Evolutionary conservation across 2,329 filamentous ascomycete genomes (phyloP).

Genomic region (Orbilia ellipsospora): DNA sequence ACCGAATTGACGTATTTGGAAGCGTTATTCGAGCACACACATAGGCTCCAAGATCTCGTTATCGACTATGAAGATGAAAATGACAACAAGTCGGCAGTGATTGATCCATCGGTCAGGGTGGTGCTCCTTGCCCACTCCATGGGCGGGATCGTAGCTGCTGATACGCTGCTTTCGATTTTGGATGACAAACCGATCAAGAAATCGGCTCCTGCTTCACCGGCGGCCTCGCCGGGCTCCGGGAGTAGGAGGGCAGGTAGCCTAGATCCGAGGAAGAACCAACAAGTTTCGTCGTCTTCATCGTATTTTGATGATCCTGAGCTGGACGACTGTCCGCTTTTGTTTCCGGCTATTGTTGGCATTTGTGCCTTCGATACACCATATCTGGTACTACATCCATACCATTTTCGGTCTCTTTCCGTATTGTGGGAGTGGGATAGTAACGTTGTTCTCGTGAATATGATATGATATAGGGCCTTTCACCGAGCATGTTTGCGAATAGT

Average conservation of each 20-base stretch:
- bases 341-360: slow-evolving; percentile 89
- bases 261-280: slow-evolving; percentile 38
- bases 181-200: slow-evolving; percentile 69
- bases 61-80: slow-evolving; percentile 63
- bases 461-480: slow-evolving; percentile 64
- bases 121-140: slow-evolving; percentile 88
- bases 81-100: slow-evolving; percentile 78
- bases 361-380: slow-evolving; percentile 96
- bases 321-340: slow-evolving; percentile 77
- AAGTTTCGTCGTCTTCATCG: slow-evolving; percentile 38
- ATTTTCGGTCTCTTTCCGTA: slow-evolving; percentile 15
- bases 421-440: slow-evolving; percentile 16
- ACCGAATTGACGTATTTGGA: slow-evolving; percentile 50
- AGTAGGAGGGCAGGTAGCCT: slow-evolving; percentile 29
- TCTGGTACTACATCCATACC: slow-evolving; percentile 75
- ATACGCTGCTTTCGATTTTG: slow-evolving; percentile 80
- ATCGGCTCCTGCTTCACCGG: slow-evolving; percentile 60
- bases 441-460: slow-evolving; percentile 19
- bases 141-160: slow-evolving; percentile 93
- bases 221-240: slow-evolving; percentile 59
- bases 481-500: slow-evolving; percentile 83
- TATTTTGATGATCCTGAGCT: slow-evolving; percentile 54
- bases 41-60: slow-evolving; percentile 54
- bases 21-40: slow-evolving; percentile 36
- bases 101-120: slow-evolving; percentile 84